Base-by-base conservation (phyloP, 371 early-diverging fungal genomes). In the Mucor sp. region DNA sequence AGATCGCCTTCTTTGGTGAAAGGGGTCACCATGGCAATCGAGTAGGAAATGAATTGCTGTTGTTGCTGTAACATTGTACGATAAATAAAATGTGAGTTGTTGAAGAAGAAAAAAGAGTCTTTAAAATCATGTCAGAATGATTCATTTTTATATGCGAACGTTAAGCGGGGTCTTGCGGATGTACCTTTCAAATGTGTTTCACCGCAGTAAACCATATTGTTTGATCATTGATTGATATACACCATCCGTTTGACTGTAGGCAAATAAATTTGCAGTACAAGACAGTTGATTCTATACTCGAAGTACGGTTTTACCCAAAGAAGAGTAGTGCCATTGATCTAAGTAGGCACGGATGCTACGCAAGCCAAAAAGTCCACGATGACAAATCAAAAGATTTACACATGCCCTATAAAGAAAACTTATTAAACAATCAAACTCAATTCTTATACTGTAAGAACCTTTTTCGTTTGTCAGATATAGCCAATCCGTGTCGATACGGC, bases 1-100 rank as follows among this genome's bases (percentile, higher is more conserved):
- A 75, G 56, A 23, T 39, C 48, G 11, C 73, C 76, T 17, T 23
- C 65, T 8, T 70, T 14, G 41, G 65, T 72, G 47, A 75, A 75
- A 9, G 76, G 76, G 1, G 76, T 75, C 1, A 75, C 66, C 53
- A 75, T 73, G 2, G 76, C 76, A 9, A 72, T 57, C 4, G 73
- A 67, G 33, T 72, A 75, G 4, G 66, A 66, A 30, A 75, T 47
- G 23, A 47, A 47, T 19, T 47, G 47, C 21, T 47, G 47, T 21
- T 47, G 47, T 2, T 19, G 19, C 19, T 47, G 47, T 19, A 21
- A 47, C 47, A 47, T 47, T 47, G 9, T 9, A 4, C 17, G 11
- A 6, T 5, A 19, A 21, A 50, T 11, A 23, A 0, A 27, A 9
- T 41, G 17, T 17, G 41, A 25, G 27, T 14, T 12, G 1, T 12